Evolutionary conservation across 495 filamentous ascomycete species (phyloP), one percentile per base, ranked within the genome.

Genomic region (Trichoderma virens): DNA sequence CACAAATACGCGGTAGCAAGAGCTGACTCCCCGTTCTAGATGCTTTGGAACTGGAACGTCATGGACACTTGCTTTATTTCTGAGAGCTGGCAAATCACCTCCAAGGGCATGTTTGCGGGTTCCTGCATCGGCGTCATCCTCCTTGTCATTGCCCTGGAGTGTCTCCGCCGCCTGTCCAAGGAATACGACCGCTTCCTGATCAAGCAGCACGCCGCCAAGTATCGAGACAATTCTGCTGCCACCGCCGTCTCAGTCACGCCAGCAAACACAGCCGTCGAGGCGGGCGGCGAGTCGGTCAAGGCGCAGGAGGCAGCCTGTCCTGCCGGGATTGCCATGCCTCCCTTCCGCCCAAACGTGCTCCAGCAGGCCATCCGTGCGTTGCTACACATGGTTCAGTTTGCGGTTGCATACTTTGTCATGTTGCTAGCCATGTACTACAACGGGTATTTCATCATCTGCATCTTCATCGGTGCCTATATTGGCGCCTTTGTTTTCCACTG

Each of bases 1-100:
- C 34, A 35, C 34, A 35, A 13, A 35, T 1, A 35, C 34, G 6
- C 6, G 39, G 9, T 1, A 3, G 1, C 18, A n/a, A 43, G 18
- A 14, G 11, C n/a, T 2, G 23, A n/a, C 43, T 47, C 43, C 18
- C 1, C n/a, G 5, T 47, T 2, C 0, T n/a, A 85, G 82, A 85
- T 85, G 82, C 73, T 82, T 59, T 85, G 82, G 82, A 84, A 84
- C 71, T 85, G 82, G 82, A 75, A 82, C 70, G 83, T 79, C 0
- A 72, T 83, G 67, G 79, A 83, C 64, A 65, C 80, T 59, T 83
- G 77, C 72, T 82, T 85, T 70, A 69, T 84, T 59, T 67, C 80
- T 13, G 68, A 68, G 14, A 73, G 73, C 13, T 85, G 82, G 82
- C 72, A 77, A 25, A 76, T 83, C 66, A 75, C 67, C 20, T 74